phyloP scores from a whole-genome alignment of 2,329 filamentous ascomycete genomes.

The Neofusicoccum kwambonambiense region DNA sequence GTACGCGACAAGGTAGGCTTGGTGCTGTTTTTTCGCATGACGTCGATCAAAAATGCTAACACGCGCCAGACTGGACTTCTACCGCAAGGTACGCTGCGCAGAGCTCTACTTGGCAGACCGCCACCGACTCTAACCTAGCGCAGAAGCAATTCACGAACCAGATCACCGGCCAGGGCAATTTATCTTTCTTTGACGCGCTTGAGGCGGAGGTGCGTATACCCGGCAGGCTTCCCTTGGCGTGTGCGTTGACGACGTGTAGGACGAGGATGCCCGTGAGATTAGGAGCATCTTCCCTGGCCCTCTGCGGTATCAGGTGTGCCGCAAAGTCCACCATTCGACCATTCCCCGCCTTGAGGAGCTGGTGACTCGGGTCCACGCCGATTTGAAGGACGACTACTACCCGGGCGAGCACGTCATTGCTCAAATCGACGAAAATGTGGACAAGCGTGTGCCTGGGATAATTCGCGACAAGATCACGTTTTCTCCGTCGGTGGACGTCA shows the following conservation, averaged over 20 bases:
- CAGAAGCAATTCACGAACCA: conserved; percentile 91
- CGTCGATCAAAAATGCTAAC: neutral
- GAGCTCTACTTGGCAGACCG: neutral
- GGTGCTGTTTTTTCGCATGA: conserved; percentile 18
- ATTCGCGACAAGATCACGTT: conserved; percentile 50
- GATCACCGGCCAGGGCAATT: conserved; percentile 86
- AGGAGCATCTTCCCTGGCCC: conserved; percentile 89
- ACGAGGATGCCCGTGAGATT: conserved; percentile 75
- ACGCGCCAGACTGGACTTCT: conserved; percentile 77
- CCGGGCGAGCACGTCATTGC: conserved; percentile 83
- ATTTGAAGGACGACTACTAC: conserved; percentile 88
- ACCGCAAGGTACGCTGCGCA: conserved; percentile 70
- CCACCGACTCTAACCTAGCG: conserved; percentile 12
- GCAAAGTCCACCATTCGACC: conserved; percentile 87
- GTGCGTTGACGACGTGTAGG: conserved; percentile 35
- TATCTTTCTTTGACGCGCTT: conserved; percentile 90
- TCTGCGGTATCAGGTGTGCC: conserved; percentile 84
- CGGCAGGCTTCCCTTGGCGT: neutral
- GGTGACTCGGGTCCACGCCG: conserved; percentile 26
- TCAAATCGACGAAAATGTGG: conserved; percentile 34
- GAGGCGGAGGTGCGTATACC: conserved; percentile 73
- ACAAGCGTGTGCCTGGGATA: conserved; percentile 9
- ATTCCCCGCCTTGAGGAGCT: conserved; percentile 84
- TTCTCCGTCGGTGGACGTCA: conserved; percentile 57
- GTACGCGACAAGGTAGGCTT: conserved; percentile 76